phyloP scores from a whole-genome alignment of 177 flowering plant genomes.

The Vitis hybrid region DNA sequence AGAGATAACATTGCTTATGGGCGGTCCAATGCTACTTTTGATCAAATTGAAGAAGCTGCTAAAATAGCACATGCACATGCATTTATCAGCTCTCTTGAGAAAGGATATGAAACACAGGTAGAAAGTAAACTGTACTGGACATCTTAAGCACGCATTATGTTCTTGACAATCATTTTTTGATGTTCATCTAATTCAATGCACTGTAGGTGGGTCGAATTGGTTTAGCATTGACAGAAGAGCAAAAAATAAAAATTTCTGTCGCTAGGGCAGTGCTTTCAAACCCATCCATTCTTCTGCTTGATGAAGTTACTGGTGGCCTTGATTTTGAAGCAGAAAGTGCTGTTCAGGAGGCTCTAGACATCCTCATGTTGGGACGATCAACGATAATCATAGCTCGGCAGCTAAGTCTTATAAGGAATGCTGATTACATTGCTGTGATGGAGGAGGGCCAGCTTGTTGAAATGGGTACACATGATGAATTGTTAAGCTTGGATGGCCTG shows the following conservation, averaged over 20 bases:
- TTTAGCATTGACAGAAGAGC: constrained; percentile 77
- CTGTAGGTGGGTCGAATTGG: constrained; percentile 93
- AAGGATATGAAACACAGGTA: constrained; percentile 96
- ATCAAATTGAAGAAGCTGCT: constrained; percentile 98
- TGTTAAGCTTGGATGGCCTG: constrained; percentile 65
- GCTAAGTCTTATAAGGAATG: constrained; percentile 88
- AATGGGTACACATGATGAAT: constrained; percentile 98
- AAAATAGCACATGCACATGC: constrained; percentile 99
- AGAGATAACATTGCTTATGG: constrained; percentile 97
- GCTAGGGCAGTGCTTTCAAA: constrained; percentile 95
- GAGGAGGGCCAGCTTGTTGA: constrained; percentile 98
- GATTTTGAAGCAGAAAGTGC: constrained; percentile 93
- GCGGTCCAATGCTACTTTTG: constrained; percentile 56
- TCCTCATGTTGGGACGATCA: constrained; percentile 92
- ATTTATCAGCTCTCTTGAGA: constrained; percentile 85
- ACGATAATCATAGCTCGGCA: constrained; percentile 92
- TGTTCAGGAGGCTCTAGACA: constrained; percentile 94
- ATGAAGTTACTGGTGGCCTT: constrained; percentile 98
- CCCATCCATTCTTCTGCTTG: constrained; percentile 92
- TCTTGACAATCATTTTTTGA: too few relatives aligned
- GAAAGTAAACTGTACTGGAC: neutral
- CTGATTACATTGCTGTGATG: constrained; percentile 98
- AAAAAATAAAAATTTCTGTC: constrained; percentile 88
- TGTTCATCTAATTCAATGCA: constrained; percentile 2
- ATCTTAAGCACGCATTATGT: too few relatives aligned